A percentile compares a stretch with the other conserved stretches of the same genome.
Conservation (phyloP, 2,329 filamentous ascomycete genomes). For the Coniochaeta ligniaria region DNA sequence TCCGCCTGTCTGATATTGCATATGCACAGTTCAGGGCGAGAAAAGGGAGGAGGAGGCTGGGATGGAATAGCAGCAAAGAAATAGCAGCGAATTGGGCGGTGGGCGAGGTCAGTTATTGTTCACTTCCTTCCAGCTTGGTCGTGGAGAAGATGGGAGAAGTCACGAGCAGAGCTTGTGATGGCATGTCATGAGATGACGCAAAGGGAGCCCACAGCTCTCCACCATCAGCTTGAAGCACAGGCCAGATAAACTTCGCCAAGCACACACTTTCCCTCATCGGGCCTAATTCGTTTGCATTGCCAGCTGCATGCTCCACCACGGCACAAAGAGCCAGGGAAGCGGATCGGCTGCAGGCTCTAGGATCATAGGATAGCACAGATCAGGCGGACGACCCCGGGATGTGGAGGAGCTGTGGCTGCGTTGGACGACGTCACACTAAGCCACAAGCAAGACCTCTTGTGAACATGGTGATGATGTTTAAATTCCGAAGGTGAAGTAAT, state of each 20-base stretch:
- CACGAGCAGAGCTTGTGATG: slow-evolving; percentile 1
- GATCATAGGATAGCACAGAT: neutral
- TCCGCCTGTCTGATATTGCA: neutral
- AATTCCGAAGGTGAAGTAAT: neutral
- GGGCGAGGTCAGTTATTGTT: slow-evolving; percentile 1
- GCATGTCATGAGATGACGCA: slow-evolving; percentile 2
- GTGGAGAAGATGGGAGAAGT: neutral
- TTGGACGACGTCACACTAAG: neutral
- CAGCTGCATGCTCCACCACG: neutral
- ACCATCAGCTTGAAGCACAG: neutral
- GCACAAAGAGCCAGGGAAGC: neutral
- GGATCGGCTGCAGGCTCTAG: neutral
- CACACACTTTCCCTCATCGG: neutral
- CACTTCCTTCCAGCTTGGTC: neutral
- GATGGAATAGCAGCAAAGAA: neutral
- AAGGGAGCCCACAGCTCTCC: neutral
- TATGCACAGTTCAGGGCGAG: neutral
- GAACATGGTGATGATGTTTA: neutral
- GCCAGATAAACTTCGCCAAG: neutral
- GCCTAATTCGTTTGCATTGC: neutral
- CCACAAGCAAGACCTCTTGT: neutral
- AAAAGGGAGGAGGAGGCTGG: neutral
- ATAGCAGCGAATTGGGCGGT: neutral
- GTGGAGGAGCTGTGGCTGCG: neutral
- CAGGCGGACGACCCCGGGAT: neutral